Conservation (phyloP, 1,284 basidiomycete genomes). For the Psilocybe mexicana region DNA sequence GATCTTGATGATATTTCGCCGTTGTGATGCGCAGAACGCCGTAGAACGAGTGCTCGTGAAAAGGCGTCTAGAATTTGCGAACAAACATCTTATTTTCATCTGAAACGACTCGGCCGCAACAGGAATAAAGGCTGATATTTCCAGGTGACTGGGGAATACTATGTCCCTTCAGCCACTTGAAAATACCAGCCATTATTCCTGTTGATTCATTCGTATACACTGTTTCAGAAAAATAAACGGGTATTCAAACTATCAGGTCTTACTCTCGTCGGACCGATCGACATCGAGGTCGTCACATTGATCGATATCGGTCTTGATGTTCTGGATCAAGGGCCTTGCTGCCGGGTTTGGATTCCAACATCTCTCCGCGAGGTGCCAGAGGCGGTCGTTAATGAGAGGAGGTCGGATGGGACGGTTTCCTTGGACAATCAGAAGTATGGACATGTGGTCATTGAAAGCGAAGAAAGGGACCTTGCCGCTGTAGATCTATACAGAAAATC, state of each 20-base stretch:
- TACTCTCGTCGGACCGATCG: neutral
- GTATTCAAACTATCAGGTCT: neutral
- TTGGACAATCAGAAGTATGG: slow-evolving; percentile 16
- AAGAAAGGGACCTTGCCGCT: slow-evolving; percentile 21
- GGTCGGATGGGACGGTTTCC: slow-evolving; percentile 20
- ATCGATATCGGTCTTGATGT: slow-evolving; percentile 7
- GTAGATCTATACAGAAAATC: slow-evolving; percentile 16
- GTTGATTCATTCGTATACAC: slow-evolving; percentile 25
- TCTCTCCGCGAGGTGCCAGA: slow-evolving; percentile 22
- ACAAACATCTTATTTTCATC: neutral
- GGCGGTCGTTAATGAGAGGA: slow-evolving; percentile 13
- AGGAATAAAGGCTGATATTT: slow-evolving; percentile 23
- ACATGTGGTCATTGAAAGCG: slow-evolving; percentile 14
- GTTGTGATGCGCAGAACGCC: neutral
- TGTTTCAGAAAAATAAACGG: slow-evolving; percentile 13
- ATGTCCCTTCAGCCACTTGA: slow-evolving; percentile 14
- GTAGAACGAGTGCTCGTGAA: too few species aligned
- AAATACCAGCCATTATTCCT: slow-evolving; percentile 24
- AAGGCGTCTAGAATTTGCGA: neutral
- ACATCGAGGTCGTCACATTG: neutral
- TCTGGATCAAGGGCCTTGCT: slow-evolving; percentile 15
- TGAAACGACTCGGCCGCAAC: slow-evolving; percentile 27
- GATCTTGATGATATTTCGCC: neutral
- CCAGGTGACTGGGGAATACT: slow-evolving; percentile 5
- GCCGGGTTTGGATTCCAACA: slow-evolving; percentile 21